These are phyloP conservation scores for Neospermospora avenae DNA, from an alignment of 2,329 filamentous ascomycete species.

Conservation along the genomic window DNA sequence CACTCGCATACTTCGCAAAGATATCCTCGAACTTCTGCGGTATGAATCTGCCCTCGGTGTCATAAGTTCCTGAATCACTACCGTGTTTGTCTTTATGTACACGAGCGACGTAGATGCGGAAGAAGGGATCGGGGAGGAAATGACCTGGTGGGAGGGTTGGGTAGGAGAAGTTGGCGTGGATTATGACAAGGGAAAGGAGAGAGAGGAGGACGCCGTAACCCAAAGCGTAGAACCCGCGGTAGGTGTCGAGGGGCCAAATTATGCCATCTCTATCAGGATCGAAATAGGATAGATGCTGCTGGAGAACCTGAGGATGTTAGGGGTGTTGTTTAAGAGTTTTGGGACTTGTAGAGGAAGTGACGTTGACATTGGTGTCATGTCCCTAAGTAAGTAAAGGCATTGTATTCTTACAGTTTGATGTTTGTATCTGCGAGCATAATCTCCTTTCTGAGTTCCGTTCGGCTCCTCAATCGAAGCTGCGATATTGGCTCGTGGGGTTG, in stretches of 20 bases:
- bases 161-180: constrained; percentile 49
- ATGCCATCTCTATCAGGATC: constrained; percentile 49
- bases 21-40: constrained; percentile 50
- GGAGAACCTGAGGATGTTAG: constrained; percentile 37
- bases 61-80: constrained; percentile 45
- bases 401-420: constrained; percentile 34
- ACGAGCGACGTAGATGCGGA: constrained; percentile 36
- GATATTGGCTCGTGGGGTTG: constrained; percentile 41
- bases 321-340: neutral
- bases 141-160: constrained; percentile 41
- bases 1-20: constrained; percentile 44
- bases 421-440: constrained; percentile 38
- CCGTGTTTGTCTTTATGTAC: constrained; percentile 43
- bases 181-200: constrained; percentile 46
- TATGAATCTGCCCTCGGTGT: constrained; percentile 47
- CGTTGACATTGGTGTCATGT: neutral
- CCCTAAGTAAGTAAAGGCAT: too few species aligned
- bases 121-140: constrained; percentile 41
- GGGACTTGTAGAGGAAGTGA: neutral
- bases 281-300: constrained; percentile 52
- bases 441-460: constrained; percentile 40
- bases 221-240: constrained; percentile 42
- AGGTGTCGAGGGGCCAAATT: constrained; percentile 53
- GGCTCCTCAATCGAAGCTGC: constrained; percentile 40
- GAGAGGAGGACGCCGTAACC: constrained; percentile 45